Evolutionary conservation across 148 eudicot genomes (phyloP).

Genomic region (Polygonum maritimum): DNA sequence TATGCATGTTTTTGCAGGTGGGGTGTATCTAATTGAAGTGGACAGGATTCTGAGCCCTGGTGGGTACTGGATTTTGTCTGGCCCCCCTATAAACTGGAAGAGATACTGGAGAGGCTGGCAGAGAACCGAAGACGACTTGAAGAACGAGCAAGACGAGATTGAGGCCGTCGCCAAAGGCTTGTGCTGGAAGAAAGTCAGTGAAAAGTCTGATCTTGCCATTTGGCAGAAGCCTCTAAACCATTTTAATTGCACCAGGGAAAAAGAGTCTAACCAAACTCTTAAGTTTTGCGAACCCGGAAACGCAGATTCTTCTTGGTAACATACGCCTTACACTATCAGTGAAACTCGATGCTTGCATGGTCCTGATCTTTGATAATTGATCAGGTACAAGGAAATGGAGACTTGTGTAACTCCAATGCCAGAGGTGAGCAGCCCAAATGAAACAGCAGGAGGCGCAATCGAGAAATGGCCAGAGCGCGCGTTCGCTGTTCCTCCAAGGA

Average conservation of each 20-base stretch:
- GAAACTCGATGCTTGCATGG: neutral
- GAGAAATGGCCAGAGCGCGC: slow-evolving; percentile 95
- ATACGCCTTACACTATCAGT: neutral
- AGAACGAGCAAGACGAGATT: slow-evolving; percentile 77
- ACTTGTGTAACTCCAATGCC: slow-evolving; percentile 84
- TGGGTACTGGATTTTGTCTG: slow-evolving; percentile 95
- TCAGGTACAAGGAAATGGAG: slow-evolving; percentile 72
- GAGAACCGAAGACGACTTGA: slow-evolving; percentile 74
- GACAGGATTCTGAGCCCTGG: slow-evolving; percentile 90
- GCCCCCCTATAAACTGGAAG: slow-evolving; percentile 88
- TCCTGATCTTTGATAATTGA: neutral
- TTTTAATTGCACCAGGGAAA: slow-evolving; percentile 46
- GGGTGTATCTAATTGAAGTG: slow-evolving; percentile 79
- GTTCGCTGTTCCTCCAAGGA: slow-evolving; percentile 67
- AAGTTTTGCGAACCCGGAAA: slow-evolving; percentile 65
- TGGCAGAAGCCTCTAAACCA: slow-evolving; percentile 94
- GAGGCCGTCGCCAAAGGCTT: slow-evolving; percentile 59
- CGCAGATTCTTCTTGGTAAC: slow-evolving; percentile 59
- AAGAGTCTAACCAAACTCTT: slow-evolving; percentile 27
- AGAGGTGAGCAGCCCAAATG: slow-evolving; percentile 47
- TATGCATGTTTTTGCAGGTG: slow-evolving; percentile 35
- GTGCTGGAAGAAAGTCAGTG: slow-evolving; percentile 82
- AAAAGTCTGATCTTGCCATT: slow-evolving; percentile 66
- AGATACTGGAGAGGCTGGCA: slow-evolving; percentile 92
- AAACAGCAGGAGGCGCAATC: slow-evolving; percentile 75